phyloP scores from a whole-genome alignment of 2,329 filamentous ascomycete species.

The Capronia epimyces region DNA sequence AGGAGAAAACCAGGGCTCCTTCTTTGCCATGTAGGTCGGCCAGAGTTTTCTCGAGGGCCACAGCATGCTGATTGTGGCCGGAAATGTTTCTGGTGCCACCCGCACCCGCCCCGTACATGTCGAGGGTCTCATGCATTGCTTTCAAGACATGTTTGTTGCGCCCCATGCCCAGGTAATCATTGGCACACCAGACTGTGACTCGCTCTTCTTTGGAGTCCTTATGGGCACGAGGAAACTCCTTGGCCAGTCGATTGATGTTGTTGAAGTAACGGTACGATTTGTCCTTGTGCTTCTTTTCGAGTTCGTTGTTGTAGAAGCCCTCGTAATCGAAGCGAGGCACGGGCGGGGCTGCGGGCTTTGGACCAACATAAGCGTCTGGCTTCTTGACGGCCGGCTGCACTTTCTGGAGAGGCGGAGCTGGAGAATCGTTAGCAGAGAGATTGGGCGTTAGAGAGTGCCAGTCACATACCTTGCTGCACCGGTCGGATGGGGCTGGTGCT shows the following conservation, averaged over 20 bases:
- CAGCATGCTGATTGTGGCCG: slow-evolving; percentile 91
- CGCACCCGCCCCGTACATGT: slow-evolving; percentile 90
- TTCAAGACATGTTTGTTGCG: slow-evolving; percentile 80
- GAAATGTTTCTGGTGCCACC: slow-evolving; percentile 97
- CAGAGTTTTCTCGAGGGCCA: slow-evolving; percentile 72
- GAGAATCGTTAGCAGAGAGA: slow-evolving; percentile 4
- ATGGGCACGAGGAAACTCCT: slow-evolving; percentile 92
- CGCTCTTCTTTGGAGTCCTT: slow-evolving; percentile 75
- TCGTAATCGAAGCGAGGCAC: slow-evolving; percentile 78
- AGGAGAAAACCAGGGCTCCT: slow-evolving; percentile 87
- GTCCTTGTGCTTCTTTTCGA: slow-evolving; percentile 99
- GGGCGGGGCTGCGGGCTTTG: slow-evolving; percentile 46
- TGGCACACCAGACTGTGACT: slow-evolving; percentile 98
- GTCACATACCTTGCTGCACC: slow-evolving; percentile 47
- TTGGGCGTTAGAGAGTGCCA: background rate
- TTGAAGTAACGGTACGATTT: slow-evolving; percentile 99
- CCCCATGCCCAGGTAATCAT: slow-evolving; percentile 98
- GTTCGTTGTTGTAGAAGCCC: slow-evolving; percentile 75
- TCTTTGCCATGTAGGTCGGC: slow-evolving; percentile 90
- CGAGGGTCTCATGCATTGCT: slow-evolving; percentile 89
- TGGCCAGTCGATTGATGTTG: slow-evolving; percentile 97
- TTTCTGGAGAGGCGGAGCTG: slow-evolving; percentile 22
- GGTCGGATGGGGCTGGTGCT: slow-evolving; percentile 43
- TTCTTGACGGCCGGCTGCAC: slow-evolving; percentile 15
- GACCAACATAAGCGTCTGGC: slow-evolving; percentile 34